Percentiles rank a stretch among this genome's conserved stretches.
Evolutionary conservation across 164 flowering plant species (phyloP).

Genomic region (Warburgia ugandensis): DNA sequence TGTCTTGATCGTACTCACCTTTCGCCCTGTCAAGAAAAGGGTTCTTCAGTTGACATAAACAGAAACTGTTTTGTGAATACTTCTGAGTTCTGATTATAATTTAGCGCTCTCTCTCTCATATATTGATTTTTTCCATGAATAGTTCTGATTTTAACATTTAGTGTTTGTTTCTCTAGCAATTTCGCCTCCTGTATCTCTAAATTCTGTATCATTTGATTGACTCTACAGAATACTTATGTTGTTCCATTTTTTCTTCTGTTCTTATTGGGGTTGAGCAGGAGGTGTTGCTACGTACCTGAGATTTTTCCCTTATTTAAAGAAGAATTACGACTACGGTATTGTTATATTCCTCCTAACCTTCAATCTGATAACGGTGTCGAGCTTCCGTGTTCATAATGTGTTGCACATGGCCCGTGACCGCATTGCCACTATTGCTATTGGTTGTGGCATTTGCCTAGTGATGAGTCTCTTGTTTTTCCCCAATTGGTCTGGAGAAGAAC

Average conservation of each 20-base stretch:
- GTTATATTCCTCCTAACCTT: slow-evolving; percentile 85
- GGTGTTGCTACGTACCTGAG: slow-evolving; percentile 53
- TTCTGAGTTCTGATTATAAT: not conserved
- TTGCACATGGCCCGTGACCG: slow-evolving; percentile 62
- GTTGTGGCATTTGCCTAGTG: slow-evolving; percentile 72
- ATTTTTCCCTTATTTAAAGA: slow-evolving; percentile 75
- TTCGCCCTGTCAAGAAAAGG: too few relatives aligned
- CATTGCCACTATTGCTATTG: slow-evolving; percentile 70
- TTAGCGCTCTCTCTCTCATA: too few relatives aligned
- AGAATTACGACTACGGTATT: slow-evolving; percentile 83
- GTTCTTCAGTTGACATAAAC: not conserved
- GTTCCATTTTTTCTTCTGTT: not conserved
- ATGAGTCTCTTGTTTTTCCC: slow-evolving; percentile 78
- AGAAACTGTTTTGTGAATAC: not conserved
- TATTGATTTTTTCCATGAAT: not conserved
- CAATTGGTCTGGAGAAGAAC: slow-evolving; percentile 84
- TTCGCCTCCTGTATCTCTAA: too few relatives aligned
- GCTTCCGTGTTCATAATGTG: slow-evolving; percentile 62
- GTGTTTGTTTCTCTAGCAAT: too few relatives aligned
- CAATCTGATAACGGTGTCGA: slow-evolving; percentile 76
- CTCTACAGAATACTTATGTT: not conserved
- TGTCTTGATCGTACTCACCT: not conserved
- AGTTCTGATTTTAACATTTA: too few relatives aligned
- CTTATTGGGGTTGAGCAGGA: slow-evolving; percentile 13
- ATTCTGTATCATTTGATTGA: too few relatives aligned